Percentiles rank a stretch among this genome's conserved stretches.
These are phyloP conservation scores for Mycena rosella DNA, from an alignment of 768 basidiomycete species.

Conservation along the genomic window DNA sequence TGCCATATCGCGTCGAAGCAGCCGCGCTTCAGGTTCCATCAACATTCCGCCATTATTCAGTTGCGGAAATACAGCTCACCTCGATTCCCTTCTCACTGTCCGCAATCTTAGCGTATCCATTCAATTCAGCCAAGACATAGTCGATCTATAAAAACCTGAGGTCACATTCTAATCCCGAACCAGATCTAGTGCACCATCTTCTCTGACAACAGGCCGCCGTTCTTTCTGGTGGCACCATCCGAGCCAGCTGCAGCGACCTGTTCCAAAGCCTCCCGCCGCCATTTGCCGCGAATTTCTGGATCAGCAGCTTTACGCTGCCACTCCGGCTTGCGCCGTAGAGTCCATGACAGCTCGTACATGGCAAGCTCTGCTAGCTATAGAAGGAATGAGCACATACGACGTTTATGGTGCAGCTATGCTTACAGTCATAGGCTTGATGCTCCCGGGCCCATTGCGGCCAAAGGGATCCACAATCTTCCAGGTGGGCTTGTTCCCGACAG, in stretches of 20 bases:
- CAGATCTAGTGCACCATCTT: constrained; percentile 18
- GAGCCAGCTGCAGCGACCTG: not conserved
- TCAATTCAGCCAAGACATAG: constrained; percentile 38
- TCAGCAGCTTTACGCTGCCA: constrained; percentile 27
- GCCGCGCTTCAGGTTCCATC: constrained; percentile 24
- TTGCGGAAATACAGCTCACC: not conserved
- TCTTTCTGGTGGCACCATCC: not conserved
- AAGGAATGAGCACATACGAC: not conserved
- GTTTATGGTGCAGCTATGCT: not conserved
- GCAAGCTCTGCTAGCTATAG: constrained; percentile 17
- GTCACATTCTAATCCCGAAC: not conserved
- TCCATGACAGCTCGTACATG: constrained; percentile 27
- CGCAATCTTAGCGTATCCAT: constrained; percentile 34
- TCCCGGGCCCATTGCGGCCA: not conserved
- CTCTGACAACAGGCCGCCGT: constrained; percentile 14
- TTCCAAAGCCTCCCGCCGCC: constrained; percentile 27
- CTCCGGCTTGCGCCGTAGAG: constrained; percentile 23
- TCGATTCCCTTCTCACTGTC: constrained; percentile 36
- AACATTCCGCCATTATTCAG: not conserved
- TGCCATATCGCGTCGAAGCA: constrained; percentile 36
- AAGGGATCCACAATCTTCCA: constrained; percentile 16
- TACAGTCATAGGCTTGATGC: constrained; percentile 12
- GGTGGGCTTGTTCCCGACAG: constrained; percentile 9
- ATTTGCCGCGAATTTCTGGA: constrained; percentile 28
- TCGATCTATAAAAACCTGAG: constrained; percentile 25